Percentiles rank a stretch among this genome's conserved stretches.
These are phyloP conservation scores for Lonicera japonica DNA, from an alignment of 129 eudicot genomes.

Conservation along the genomic window DNA sequence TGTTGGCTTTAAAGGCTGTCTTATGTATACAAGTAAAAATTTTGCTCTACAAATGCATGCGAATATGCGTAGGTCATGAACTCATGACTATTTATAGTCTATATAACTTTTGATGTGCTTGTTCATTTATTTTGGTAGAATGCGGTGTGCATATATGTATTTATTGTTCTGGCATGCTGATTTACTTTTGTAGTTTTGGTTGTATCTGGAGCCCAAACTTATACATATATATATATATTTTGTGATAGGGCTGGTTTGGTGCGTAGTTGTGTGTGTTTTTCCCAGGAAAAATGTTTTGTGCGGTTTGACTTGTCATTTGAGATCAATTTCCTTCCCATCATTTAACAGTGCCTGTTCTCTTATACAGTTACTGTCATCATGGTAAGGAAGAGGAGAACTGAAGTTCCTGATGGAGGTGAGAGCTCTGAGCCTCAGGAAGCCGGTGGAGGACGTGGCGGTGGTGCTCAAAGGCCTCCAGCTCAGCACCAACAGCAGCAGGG, in stretches of 20 bases:
- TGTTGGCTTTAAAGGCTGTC: too few species aligned
- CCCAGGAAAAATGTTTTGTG: too few species aligned
- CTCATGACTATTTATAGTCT: too few species aligned
- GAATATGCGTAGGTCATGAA: too few species aligned
- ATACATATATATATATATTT: too few species aligned
- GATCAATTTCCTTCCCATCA: too few species aligned
- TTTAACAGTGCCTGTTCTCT: not conserved
- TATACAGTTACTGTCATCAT: conserved; percentile 31
- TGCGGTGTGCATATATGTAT: not conserved
- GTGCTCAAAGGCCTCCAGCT: conserved; percentile 35
- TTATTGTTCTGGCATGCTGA: not conserved
- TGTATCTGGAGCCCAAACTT: not conserved
- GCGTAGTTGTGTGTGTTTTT: too few species aligned
- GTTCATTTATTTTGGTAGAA: not conserved
- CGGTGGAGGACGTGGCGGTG: conserved; percentile 45
- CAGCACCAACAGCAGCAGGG: conserved; percentile 45
- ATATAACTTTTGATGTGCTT: not conserved
- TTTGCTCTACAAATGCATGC: too few species aligned
- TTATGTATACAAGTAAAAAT: too few species aligned
- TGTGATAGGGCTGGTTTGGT: not conserved
- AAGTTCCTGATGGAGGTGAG: conserved; percentile 47
- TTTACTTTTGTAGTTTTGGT: not conserved
- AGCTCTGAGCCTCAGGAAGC: conserved; percentile 52
- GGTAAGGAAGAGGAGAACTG: conserved; percentile 85
- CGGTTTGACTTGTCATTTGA: too few species aligned